Base-by-base conservation (phyloP, 1,284 basidiomycete species). In the Marasmius fiardii region DNA sequence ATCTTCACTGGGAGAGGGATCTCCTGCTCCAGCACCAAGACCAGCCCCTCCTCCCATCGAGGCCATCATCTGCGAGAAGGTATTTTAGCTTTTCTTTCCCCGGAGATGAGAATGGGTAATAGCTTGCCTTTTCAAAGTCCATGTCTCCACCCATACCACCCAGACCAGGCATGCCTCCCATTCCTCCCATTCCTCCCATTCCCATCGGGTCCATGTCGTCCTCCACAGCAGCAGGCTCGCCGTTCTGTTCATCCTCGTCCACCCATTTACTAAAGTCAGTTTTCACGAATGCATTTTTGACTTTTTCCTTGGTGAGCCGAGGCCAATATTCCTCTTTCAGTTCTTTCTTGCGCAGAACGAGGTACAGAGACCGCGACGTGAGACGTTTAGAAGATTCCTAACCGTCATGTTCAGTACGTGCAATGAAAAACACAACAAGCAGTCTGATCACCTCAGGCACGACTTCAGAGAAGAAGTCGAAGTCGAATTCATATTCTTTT, bases 221-320 rank as follows among this genome's bases (percentile, higher is more conserved):
- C 0, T 74, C n/a, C n/a, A n/a, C 59, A 43, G 66, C 71, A 7
- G 66, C 65, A 4, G 62, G 62, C 18, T 72, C 77, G 50, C 78
- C 88, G 33, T 92, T 89, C 74, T 97, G 94, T 71, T 97, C 94
- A 67, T 97, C 94, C 76, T 97, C 94, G 68, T 96, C 94, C 51
- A 90, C 89, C 93, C 93, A 97, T 74, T 91, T 95, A 66, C 79
- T 77, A 70, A 95, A 96, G 73, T 96, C 92, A 50, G 93, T 95
- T 80, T 93, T 95, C 71, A 95, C 75, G 74, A 85, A 95, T 53
- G 84, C 76, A 57, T 80, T 83, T 74, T 83, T 92, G 58, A 82
- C 68, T 73, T 93, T 94, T 61, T 91, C 90, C 74, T 95, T 94
- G 43, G 90, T 92, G 53, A 97, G 76, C 58, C 93, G 83, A 20